Evolutionary conservation across 345 rosid genomes (phyloP).

Genomic region (Erucastrum elatum): DNA sequence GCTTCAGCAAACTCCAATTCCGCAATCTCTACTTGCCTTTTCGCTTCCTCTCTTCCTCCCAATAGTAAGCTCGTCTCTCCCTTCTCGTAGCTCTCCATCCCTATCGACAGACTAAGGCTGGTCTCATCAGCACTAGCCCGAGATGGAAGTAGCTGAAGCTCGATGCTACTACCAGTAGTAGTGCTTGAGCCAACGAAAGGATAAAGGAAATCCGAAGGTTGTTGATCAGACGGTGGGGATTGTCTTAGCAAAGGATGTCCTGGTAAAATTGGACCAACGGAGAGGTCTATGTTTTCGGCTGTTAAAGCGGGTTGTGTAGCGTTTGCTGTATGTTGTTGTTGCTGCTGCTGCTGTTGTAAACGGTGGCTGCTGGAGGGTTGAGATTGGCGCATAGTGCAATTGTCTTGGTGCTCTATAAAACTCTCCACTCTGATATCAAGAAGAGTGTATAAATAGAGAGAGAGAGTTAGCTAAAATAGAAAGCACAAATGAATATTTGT

Average conservation of each 20-base stretch:
- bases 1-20: constrained; percentile 82
- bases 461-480: not conserved
- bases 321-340: constrained; percentile 35
- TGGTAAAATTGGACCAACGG: constrained; percentile 40
- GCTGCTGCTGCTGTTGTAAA: constrained; percentile 41
- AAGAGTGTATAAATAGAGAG: not conserved
- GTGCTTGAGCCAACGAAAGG: constrained; percentile 17
- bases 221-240: constrained; percentile 9
- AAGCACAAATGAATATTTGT: constrained; percentile 28
- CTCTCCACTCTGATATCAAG: constrained; percentile 76
- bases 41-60: constrained; percentile 64
- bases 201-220: constrained; percentile 8
- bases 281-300: not conserved
- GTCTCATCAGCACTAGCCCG: constrained; percentile 27
- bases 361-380: constrained; percentile 46
- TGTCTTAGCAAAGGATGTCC: constrained; percentile 45
- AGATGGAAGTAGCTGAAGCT: constrained; percentile 38
- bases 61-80: constrained; percentile 45
- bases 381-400: constrained; percentile 67
- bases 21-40: constrained; percentile 71
- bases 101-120: constrained; percentile 36
- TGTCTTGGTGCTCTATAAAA: constrained; percentile 96
- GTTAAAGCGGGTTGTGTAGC: constrained; percentile 35
- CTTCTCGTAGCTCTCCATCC: constrained; percentile 37
- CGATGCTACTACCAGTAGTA: constrained; percentile 18